phyloP scores from a whole-genome alignment of 345 rosid genomes.

The Aquilaria yunnanensis region DNA sequence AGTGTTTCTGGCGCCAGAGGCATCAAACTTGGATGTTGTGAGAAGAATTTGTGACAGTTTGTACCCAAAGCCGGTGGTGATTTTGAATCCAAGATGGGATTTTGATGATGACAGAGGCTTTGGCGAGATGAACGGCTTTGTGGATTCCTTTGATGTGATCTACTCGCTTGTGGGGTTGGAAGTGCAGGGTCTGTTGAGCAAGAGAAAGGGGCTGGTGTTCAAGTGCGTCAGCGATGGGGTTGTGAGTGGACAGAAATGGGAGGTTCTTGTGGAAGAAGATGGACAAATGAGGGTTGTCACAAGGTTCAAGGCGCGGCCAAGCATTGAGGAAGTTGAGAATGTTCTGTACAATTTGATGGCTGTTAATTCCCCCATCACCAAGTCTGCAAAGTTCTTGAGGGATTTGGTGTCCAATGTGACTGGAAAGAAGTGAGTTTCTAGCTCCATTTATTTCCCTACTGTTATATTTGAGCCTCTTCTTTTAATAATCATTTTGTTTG shows the following conservation, averaged over 20 bases:
- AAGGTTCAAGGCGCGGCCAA: constrained; percentile 56
- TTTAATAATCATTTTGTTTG: no score
- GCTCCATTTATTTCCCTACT: neutral
- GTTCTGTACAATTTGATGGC: constrained; percentile 84
- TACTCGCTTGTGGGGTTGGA: constrained; percentile 76
- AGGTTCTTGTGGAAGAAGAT: constrained; percentile 60
- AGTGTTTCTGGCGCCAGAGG: constrained; percentile 61
- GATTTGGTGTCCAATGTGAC: constrained; percentile 69
- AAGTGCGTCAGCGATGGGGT: constrained; percentile 80
- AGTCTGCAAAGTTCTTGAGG: constrained; percentile 68
- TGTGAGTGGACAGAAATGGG: constrained; percentile 76
- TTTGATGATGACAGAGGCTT: constrained; percentile 55
- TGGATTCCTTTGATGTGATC: constrained; percentile 66
- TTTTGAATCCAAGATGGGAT: constrained; percentile 71
- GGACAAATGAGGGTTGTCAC: constrained; percentile 65
- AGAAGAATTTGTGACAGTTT: constrained; percentile 31
- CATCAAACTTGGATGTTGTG: constrained; percentile 33
- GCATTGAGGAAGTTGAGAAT: constrained; percentile 69
- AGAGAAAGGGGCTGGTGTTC: constrained; percentile 59
- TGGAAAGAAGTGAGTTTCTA: constrained; percentile 44
- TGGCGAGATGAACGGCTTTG: constrained; percentile 42
- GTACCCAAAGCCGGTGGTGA: constrained; percentile 64
- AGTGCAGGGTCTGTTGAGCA: constrained; percentile 66
- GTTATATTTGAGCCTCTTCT: no score
- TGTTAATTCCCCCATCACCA: constrained; percentile 76